Conservation (phyloP, 2,329 filamentous ascomycete genomes). For the Scedosporium boydii region DNA sequence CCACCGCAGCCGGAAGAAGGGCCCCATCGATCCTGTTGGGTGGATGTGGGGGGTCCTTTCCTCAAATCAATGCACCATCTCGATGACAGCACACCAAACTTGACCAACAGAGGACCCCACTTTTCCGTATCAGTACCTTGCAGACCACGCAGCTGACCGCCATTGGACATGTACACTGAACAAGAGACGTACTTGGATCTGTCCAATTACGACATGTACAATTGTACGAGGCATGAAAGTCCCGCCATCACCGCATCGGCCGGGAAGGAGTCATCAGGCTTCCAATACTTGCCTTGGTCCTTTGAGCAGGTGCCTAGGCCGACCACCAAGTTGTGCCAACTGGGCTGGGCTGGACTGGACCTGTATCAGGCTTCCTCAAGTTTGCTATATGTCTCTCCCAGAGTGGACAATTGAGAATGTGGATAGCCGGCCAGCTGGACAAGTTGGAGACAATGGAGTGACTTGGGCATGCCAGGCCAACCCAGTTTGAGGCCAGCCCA, state of each 20-base stretch:
- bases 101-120: background rate
- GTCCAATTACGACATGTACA: too few species aligned
- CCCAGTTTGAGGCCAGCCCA: background rate
- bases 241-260: background rate
- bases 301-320: background rate
- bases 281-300: background rate
- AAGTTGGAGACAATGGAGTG: background rate
- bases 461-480: too few species aligned
- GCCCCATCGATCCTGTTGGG: background rate
- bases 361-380: background rate
- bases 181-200: background rate
- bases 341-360: background rate
- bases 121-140: conserved; percentile 2
- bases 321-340: background rate
- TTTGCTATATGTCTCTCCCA: background rate
- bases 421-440: background rate
- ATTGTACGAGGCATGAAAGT: background rate
- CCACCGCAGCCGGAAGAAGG: background rate
- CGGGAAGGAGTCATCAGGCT: conserved; percentile 2
- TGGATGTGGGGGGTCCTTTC: background rate
- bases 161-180: background rate
- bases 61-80: background rate
- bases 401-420: background rate
- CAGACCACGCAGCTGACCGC: background rate
- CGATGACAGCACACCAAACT: conserved; percentile 3